These are phyloP conservation scores for Epichloe glyceriae DNA, from an alignment of 2,329 filamentous ascomycete genomes.

Conservation along the genomic window DNA sequence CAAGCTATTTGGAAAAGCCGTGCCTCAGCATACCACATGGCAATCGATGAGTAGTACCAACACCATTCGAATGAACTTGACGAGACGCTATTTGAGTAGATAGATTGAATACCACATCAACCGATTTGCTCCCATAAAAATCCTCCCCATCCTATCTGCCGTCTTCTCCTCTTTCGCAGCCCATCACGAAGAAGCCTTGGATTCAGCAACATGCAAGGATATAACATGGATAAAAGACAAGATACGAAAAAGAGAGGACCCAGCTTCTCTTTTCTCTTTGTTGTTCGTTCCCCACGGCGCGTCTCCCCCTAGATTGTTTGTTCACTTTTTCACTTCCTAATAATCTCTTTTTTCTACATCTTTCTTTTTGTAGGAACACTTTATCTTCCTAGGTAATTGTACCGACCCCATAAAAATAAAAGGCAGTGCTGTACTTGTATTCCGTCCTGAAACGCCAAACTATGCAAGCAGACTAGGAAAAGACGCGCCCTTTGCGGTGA, in stretches of 20 bases:
- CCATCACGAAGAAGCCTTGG: not conserved
- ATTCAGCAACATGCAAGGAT: no score
- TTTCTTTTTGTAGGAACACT: not conserved
- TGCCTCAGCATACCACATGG: no score
- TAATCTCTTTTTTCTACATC: not conserved
- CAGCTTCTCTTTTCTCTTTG: not conserved
- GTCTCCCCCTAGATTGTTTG: not conserved
- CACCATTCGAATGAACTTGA: not conserved
- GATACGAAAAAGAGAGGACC: not conserved
- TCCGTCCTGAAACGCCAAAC: conserved; percentile 26
- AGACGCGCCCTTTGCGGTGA: conserved; percentile 8
- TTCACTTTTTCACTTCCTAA: not conserved
- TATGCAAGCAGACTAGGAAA: conserved; percentile 28
- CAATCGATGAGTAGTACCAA: not conserved
- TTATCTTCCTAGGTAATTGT: no score
- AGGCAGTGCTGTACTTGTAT: conserved; percentile 11
- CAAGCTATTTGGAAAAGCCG: no score
- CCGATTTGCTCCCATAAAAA: not conserved
- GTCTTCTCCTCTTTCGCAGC: not conserved
- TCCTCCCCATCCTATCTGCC: not conserved
- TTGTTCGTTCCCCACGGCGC: not conserved
- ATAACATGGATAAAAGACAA: not conserved
- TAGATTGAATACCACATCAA: not conserved
- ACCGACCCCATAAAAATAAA: not conserved
- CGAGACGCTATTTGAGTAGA: not conserved